Conservation (phyloP, 148 eudicot genomes). For the Linanthus parryae region DNA sequence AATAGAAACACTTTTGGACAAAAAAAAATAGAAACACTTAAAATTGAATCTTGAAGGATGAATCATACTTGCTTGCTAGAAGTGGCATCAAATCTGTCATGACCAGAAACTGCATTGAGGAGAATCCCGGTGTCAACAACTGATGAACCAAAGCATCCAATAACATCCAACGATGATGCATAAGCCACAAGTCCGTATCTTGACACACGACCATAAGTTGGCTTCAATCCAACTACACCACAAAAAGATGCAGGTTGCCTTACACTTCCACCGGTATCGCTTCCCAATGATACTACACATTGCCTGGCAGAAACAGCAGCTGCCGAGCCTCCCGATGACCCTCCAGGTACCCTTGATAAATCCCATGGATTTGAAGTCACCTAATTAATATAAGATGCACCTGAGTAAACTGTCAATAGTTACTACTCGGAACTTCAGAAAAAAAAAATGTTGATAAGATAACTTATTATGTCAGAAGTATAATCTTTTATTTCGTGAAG, state of each 20-base stretch:
- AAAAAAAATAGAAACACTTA: no score
- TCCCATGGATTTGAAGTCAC: constrained; percentile 99
- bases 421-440: constrained; percentile 25
- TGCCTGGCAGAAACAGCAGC: constrained; percentile 98
- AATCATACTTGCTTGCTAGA: constrained; percentile 65
- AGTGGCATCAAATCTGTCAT: constrained; percentile 90
- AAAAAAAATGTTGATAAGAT: no score
- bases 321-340: constrained; percentile 99
- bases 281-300: constrained; percentile 88
- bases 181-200: constrained; percentile 98
- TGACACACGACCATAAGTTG: constrained; percentile 97
- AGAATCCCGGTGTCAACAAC: constrained; percentile 94
- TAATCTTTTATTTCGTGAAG: no score
- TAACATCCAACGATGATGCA: constrained; percentile 95
- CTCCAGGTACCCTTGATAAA: constrained; percentile 91
- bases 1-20: no score
- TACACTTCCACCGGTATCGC: constrained; percentile 99
- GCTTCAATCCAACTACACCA: constrained; percentile 97
- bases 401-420: constrained; percentile 64
- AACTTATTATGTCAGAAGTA: no score
- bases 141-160: constrained; percentile 95
- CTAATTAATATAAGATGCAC: constrained; percentile 69
- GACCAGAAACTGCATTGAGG: constrained; percentile 77
- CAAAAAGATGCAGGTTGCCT: constrained; percentile 99
- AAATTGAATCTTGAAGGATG: no score